phyloP scores from a whole-genome alignment of 2,329 filamentous ascomycete genomes.

The Phyllachora maydis region DNA sequence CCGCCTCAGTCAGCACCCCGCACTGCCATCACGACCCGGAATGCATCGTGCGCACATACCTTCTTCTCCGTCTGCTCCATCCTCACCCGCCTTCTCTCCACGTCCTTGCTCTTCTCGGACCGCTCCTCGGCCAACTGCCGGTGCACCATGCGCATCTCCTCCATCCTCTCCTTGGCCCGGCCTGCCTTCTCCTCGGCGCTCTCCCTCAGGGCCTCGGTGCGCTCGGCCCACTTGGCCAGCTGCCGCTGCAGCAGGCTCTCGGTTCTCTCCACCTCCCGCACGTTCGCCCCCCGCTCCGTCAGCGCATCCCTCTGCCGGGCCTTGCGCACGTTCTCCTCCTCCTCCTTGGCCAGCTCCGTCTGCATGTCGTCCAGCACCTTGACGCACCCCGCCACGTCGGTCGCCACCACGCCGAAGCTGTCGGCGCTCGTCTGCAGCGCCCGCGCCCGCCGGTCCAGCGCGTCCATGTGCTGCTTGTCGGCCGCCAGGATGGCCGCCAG shows the following conservation, averaged over 20 bases:
- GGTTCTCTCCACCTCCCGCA: slow-evolving; percentile 76
- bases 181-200: slow-evolving; percentile 66
- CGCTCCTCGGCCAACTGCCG: slow-evolving; percentile 67
- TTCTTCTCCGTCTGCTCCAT: slow-evolving; percentile 99
- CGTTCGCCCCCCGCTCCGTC: slow-evolving; percentile 71
- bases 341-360: slow-evolving; percentile 70
- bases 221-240: slow-evolving; percentile 65
- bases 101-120: slow-evolving; percentile 70
- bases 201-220: slow-evolving; percentile 65
- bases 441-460: slow-evolving; percentile 68
- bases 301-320: slow-evolving; percentile 70
- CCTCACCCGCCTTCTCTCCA: slow-evolving; percentile 76
- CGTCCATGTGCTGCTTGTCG: slow-evolving; percentile 73
- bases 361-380: slow-evolving; percentile 78
- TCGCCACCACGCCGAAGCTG: slow-evolving; percentile 65
- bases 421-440: slow-evolving; percentile 83
- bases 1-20: slow-evolving; percentile 10
- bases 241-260: slow-evolving; percentile 72
- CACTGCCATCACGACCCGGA: slow-evolving; percentile 6
- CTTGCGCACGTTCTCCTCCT: slow-evolving; percentile 69
- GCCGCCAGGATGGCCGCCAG: slow-evolving; percentile 56
- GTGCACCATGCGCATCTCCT: slow-evolving; percentile 66
- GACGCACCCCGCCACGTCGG: slow-evolving; percentile 73
- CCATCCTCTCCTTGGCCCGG: slow-evolving; percentile 72
- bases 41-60: slow-evolving; percentile 34